Percentiles rank a stretch among this genome's conserved stretches.
Evolutionary conservation across 2,329 filamentous ascomycete genomes (phyloP).

Genomic region (Ophiostoma montium): DNA sequence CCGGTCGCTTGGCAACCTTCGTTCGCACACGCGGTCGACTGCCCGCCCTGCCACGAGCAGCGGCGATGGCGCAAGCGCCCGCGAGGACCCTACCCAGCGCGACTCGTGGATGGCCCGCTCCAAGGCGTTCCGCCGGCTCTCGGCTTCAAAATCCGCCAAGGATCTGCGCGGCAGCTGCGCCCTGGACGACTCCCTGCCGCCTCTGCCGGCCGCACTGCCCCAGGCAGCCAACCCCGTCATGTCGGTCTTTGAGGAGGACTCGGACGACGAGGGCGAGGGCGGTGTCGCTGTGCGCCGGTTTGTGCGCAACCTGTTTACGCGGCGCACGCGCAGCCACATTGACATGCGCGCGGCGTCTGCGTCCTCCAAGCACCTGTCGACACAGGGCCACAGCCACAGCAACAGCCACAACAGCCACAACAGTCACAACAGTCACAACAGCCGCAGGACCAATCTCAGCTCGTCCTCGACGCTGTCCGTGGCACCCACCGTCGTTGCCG

Average conservation of each 20-base stretch:
- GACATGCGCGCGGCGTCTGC: conserved; percentile 4
- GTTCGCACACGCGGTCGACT: conserved; percentile 6
- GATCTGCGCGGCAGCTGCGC: background rate
- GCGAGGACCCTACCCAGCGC: background rate
- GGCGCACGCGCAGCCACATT: conserved; percentile 7
- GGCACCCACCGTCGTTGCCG: conserved; percentile 3
- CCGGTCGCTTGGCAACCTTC: conserved; percentile 12
- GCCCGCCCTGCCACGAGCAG: conserved; percentile 2
- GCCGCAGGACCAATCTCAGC: conserved; percentile 9
- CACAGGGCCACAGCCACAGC: no score
- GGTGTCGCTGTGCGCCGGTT: conserved; percentile 10
- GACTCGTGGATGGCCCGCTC: background rate
- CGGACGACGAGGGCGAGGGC: conserved; percentile 11
- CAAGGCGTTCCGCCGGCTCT: background rate
- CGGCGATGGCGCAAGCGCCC: background rate
- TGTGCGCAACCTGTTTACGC: conserved; percentile 11
- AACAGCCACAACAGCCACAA: no score
- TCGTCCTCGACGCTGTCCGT: conserved; percentile 7
- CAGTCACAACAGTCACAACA: background rate
- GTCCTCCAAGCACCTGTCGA: background rate
- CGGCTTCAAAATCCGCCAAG: conserved; percentile 5
- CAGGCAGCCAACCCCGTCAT: background rate
- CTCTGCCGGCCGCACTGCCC: background rate
- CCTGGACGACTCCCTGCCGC: background rate
- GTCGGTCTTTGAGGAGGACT: conserved; percentile 14